phyloP scores from a whole-genome alignment of 805 yeast species.

The Sungouiozyma ichnusensis region DNA sequence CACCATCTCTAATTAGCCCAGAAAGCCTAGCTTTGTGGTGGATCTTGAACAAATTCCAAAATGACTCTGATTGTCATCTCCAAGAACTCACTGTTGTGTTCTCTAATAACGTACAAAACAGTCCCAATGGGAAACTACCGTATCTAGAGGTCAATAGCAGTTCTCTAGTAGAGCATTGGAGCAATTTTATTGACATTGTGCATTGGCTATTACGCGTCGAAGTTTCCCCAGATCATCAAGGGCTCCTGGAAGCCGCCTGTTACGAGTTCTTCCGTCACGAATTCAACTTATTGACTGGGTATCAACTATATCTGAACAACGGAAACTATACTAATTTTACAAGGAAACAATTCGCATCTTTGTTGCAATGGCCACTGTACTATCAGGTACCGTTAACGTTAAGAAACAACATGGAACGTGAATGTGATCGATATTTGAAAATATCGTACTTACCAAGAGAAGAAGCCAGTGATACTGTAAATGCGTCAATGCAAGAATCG shows the following conservation, averaged over 20 bases:
- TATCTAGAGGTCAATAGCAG: constrained; percentile 24
- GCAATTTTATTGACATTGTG: constrained; percentile 13
- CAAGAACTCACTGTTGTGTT: constrained; percentile 33
- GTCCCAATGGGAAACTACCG: constrained; percentile 44
- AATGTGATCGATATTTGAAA: constrained; percentile 13
- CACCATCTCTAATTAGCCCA: constrained; percentile 20
- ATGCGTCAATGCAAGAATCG: constrained; percentile 2
- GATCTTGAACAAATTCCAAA: constrained; percentile 10
- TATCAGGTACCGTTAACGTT: constrained; percentile 45
- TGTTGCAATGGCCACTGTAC: constrained; percentile 66
- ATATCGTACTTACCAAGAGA: constrained; percentile 12
- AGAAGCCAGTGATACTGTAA: constrained; percentile 7
- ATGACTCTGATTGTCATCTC: constrained; percentile 3
- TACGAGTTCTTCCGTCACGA: constrained; percentile 31
- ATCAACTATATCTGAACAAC: constrained; percentile 45
- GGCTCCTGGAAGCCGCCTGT: background rate
- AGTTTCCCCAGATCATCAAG: background rate
- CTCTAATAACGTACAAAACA: constrained; percentile 47
- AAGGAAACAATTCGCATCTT: constrained; percentile 40
- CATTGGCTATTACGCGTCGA: background rate
- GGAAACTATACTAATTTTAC: constrained; percentile 52
- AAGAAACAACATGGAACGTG: constrained; percentile 10
- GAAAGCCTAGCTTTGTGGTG: constrained; percentile 25
- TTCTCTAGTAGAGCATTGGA: constrained; percentile 2
- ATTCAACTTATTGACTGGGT: constrained; percentile 40